A percentile compares a stretch with the other conserved stretches of the same genome.
Conservation (phyloP, 2,329 filamentous ascomycete genomes). For the Erysiphe pulchra region DNA sequence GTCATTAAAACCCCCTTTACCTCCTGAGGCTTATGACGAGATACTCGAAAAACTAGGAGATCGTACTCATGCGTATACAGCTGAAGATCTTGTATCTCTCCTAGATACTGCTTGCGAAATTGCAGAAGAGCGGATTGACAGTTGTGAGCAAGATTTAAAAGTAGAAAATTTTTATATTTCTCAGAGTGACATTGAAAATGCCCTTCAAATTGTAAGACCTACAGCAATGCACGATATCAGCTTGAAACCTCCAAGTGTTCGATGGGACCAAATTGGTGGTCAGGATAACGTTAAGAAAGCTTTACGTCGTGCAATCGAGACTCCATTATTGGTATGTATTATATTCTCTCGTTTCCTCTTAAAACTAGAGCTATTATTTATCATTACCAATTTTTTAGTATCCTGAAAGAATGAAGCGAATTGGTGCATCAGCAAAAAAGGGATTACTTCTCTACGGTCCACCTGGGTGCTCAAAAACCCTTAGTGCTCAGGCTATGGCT, state of each 20-base stretch:
- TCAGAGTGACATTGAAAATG: conserved; percentile 32
- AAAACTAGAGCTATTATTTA: background rate
- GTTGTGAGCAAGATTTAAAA: background rate
- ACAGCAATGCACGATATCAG: conserved; percentile 78
- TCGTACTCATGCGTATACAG: conserved; percentile 69
- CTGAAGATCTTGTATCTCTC: conserved; percentile 46
- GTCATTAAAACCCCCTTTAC: conserved; percentile 19
- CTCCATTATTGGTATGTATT: conserved; percentile 9
- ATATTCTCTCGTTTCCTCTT: background rate
- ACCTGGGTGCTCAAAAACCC: conserved; percentile 82
- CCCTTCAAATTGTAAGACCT: conserved; percentile 44
- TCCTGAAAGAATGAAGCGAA: conserved; percentile 22
- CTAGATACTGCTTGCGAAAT: conserved; percentile 24
- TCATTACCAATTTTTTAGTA: conserved; percentile 14
- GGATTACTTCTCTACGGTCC: conserved; percentile 78
- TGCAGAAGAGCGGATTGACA: conserved; percentile 9
- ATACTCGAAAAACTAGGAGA: conserved; percentile 37
- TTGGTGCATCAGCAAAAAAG: conserved; percentile 38
- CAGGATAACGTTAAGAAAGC: conserved; percentile 47
- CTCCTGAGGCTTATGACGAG: conserved; percentile 21
- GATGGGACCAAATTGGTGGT: conserved; percentile 73
- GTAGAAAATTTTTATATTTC: conserved; percentile 6
- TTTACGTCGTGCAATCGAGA: conserved; percentile 20
- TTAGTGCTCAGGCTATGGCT: conserved; percentile 73
- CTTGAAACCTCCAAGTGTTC: conserved; percentile 62